Conservation (phyloP, 2,329 filamentous ascomycete genomes). For the Pyricularia sp. region DNA sequence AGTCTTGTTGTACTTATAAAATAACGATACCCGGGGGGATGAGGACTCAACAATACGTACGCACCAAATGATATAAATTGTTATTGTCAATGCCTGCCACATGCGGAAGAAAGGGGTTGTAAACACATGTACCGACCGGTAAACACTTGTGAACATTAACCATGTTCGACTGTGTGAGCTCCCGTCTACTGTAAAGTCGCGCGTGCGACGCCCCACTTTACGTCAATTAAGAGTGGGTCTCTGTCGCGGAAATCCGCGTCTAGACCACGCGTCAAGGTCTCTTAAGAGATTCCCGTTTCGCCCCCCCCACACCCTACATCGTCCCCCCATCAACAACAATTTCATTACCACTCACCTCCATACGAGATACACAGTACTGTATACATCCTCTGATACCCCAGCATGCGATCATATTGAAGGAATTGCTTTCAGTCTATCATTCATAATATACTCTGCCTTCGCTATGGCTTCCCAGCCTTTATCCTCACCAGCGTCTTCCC, state of each 20-base stretch:
- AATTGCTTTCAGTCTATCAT: not conserved
- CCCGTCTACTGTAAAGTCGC: not conserved
- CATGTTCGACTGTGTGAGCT: not conserved
- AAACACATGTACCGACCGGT: no score
- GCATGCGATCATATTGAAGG: not conserved
- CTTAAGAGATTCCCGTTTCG: not conserved
- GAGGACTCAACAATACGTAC: not conserved
- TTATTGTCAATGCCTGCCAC: not conserved
- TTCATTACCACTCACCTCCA: not conserved
- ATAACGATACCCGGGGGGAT: not conserved
- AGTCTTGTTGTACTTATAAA: not conserved
- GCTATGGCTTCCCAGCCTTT: conserved; percentile 36
- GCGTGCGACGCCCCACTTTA: not conserved
- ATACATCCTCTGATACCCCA: not conserved
- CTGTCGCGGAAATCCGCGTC: not conserved
- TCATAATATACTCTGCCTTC: not conserved
- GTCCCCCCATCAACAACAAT: not conserved
- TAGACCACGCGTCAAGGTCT: not conserved
- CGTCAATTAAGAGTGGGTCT: not conserved
- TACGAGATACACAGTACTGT: not conserved
- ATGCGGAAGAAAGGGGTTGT: not conserved
- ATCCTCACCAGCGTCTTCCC: conserved; percentile 34
- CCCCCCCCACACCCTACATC: not conserved
- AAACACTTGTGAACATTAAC: not conserved
- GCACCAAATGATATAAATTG: not conserved